Evolutionary conservation across 2,329 filamentous ascomycete genomes (phyloP).

Genomic region (Colletotrichum orchidophilum): DNA sequence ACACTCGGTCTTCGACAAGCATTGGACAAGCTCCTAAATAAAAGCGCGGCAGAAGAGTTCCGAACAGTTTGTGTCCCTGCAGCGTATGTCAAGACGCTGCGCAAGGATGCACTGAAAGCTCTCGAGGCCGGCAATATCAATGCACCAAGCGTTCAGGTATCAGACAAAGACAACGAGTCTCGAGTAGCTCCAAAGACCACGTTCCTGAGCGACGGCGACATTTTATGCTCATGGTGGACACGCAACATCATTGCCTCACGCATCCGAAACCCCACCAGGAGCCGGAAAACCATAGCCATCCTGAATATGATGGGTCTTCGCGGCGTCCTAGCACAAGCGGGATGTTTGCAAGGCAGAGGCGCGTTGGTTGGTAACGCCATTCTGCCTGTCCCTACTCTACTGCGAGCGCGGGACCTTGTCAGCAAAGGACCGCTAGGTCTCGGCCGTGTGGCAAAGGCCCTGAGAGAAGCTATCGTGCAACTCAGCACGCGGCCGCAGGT

Average conservation of each 20-base stretch:
- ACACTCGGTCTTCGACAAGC: neutral
- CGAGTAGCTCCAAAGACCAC: no score
- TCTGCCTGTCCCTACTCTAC: neutral
- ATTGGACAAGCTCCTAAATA: neutral
- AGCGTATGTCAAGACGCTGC: neutral
- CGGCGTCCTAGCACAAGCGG: neutral
- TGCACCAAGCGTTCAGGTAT: neutral
- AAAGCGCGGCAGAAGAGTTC: neutral
- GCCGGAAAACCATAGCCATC: neutral
- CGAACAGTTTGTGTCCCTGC: neutral
- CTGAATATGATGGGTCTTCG: constrained; percentile 7
- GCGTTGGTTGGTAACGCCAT: neutral
- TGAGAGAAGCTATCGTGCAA: neutral
- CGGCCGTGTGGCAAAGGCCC: neutral
- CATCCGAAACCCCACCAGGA: neutral
- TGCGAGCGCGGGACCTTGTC: constrained; percentile 15
- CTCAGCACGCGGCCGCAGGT: constrained; percentile 39
- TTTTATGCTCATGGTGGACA: constrained; percentile 48
- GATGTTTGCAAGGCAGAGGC: neutral
- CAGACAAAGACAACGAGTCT: neutral
- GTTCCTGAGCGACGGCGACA: constrained; percentile 50
- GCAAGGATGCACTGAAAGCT: neutral
- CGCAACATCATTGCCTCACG: constrained; percentile 39
- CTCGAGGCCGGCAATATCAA: neutral
- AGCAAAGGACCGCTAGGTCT: neutral